Percentiles rank a stretch among this genome's conserved stretches.
Conservation (phyloP, 2,329 filamentous ascomycete species). For the Trichophyton verrucosum region DNA sequence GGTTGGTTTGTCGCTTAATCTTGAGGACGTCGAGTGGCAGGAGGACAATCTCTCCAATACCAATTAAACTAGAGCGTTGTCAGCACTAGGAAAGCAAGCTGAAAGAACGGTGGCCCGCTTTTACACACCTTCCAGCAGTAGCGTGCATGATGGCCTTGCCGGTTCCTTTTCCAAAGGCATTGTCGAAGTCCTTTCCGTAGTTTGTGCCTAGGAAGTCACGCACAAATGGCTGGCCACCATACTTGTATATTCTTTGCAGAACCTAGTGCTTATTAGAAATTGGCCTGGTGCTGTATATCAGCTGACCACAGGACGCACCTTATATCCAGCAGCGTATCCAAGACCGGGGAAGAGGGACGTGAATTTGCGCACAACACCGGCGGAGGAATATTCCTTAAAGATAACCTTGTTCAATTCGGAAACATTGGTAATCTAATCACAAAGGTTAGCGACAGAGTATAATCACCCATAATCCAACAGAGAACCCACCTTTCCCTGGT, state of each 20-base stretch:
- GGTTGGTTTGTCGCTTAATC: conserved; percentile 99
- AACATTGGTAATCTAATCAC: conserved; percentile 41
- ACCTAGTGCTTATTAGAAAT: conserved; percentile 38
- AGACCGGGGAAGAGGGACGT: conserved; percentile 92
- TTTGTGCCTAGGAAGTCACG: conserved; percentile 75
- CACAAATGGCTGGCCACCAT: conserved; percentile 89
- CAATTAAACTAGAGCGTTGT: conserved; percentile 56
- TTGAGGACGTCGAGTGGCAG: conserved; percentile 93
- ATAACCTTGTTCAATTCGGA: conserved; percentile 76
- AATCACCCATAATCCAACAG: not conserved
- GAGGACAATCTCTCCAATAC: conserved; percentile 92
- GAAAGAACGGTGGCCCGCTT: not conserved
- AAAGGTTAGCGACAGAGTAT: not conserved
- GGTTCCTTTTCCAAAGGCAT: conserved; percentile 85
- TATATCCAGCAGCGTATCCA: conserved; percentile 95
- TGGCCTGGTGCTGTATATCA: not conserved
- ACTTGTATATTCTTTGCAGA: conserved; percentile 96
- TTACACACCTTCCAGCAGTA: conserved; percentile 66
- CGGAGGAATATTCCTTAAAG: conserved; percentile 77
- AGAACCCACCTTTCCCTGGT: conserved; percentile 58
- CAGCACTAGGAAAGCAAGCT: conserved; percentile 7
- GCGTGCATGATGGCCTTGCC: conserved; percentile 98
- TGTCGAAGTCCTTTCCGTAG: conserved; percentile 73
- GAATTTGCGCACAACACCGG: conserved; percentile 63
- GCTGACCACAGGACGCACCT: conserved; percentile 39